Evolutionary conservation across 2,329 filamentous ascomycete genomes (phyloP).

Genomic region (Colletotrichum liriopes): DNA sequence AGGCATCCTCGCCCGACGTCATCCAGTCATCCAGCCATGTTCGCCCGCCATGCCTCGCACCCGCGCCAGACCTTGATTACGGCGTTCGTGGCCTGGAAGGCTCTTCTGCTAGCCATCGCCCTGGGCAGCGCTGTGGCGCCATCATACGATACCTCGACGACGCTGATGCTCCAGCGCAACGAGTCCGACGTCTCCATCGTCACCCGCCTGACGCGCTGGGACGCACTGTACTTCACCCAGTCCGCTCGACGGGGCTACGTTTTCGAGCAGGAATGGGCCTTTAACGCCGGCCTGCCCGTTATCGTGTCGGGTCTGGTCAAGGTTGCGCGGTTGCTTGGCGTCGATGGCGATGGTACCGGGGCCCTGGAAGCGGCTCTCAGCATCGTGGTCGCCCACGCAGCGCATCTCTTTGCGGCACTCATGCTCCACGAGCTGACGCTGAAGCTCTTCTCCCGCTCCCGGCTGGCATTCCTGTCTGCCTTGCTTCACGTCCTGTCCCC

Average conservation of each 20-base stretch:
- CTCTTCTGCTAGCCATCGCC: constrained; percentile 74
- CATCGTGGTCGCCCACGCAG: constrained; percentile 78
- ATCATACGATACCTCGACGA: constrained; percentile 86
- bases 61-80: constrained; percentile 49
- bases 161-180: constrained; percentile 56
- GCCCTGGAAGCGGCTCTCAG: constrained; percentile 67
- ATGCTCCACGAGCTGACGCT: constrained; percentile 78
- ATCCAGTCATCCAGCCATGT: constrained; percentile 25
- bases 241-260: constrained; percentile 75
- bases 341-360: constrained; percentile 41
- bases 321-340: constrained; percentile 48
- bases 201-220: constrained; percentile 81
- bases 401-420: constrained; percentile 83
- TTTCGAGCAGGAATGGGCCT: constrained; percentile 91
- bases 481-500: constrained; percentile 87
- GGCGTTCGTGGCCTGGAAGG: constrained; percentile 78
- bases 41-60: constrained; percentile 36
- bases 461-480: constrained; percentile 78
- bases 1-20: constrained; percentile 20
- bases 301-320: constrained; percentile 56
- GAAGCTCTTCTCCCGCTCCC: constrained; percentile 66
- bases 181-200: constrained; percentile 56
- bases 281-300: constrained; percentile 69
- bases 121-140: constrained; percentile 64
- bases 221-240: constrained; percentile 83